These are phyloP conservation scores for Teunomyces lycoperdinae DNA, from an alignment of 805 yeast genomes.

Conservation along the genomic window DNA sequence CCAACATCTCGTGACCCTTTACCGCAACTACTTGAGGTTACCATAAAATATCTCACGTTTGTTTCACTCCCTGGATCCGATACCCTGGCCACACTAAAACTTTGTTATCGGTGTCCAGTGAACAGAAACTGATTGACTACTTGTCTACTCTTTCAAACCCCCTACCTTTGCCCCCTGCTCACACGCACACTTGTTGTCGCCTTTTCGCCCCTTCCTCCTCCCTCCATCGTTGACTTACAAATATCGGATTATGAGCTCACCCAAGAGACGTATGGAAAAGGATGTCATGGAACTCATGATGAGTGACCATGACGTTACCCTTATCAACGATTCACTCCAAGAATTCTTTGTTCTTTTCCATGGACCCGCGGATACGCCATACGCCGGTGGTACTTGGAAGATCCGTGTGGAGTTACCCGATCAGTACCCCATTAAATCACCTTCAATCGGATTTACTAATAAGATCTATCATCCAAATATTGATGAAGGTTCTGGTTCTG, in stretches of 20 bases:
- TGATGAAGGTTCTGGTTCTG: conserved; percentile 86
- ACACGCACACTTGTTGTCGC: background rate
- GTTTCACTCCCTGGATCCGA: background rate
- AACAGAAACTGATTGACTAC: background rate
- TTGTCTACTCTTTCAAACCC: background rate
- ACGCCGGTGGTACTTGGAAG: conserved; percentile 87
- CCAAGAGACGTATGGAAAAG: conserved; percentile 80
- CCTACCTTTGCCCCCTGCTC: background rate
- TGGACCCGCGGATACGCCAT: conserved; percentile 83
- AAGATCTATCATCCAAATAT: conserved; percentile 94
- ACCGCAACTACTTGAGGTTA: background rate
- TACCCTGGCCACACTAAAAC: background rate
- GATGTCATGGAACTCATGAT: conserved; percentile 96
- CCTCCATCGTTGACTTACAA: background rate
- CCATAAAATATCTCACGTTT: background rate
- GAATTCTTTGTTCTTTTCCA: conserved; percentile 81
- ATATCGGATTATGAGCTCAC: conserved; percentile 31
- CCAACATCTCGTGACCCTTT: conserved; percentile 2
- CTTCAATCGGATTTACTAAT: conserved; percentile 91
- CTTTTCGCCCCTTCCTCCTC: background rate
- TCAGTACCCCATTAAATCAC: conserved; percentile 92
- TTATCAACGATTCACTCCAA: conserved; percentile 74
- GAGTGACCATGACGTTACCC: conserved; percentile 87
- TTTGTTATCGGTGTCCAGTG: background rate
- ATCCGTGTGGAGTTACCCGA: conserved; percentile 92